Evolutionary conservation across 352 stramenopile genomes (phyloP).

Genomic region (Globisporangium apiculatum): DNA sequence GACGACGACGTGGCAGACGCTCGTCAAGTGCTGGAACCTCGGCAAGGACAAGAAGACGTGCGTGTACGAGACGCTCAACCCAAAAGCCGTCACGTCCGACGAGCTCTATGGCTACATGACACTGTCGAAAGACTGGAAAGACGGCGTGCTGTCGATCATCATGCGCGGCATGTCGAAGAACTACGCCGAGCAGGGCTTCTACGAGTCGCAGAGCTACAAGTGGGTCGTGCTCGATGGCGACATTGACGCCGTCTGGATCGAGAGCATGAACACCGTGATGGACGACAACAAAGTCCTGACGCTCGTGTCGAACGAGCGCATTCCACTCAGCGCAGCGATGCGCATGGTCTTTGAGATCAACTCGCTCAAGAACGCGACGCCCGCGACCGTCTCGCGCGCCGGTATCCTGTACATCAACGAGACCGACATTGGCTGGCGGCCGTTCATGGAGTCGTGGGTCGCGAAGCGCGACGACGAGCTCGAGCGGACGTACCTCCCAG

Average conservation of each 20-base stretch:
- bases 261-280: constrained; percentile 97
- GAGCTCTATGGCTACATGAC: constrained; percentile 93
- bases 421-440: constrained; percentile 91
- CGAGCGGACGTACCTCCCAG: constrained; percentile 90
- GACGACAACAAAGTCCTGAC: constrained; percentile 96
- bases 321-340: constrained; percentile 77
- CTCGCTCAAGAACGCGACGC: constrained; percentile 83
- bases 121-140: constrained; percentile 87
- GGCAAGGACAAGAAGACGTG: constrained; percentile 86
- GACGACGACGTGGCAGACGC: constrained; percentile 79
- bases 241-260: constrained; percentile 88
- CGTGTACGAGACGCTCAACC: constrained; percentile 86
- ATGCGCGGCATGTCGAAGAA: constrained; percentile 90
- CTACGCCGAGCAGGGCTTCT: constrained; percentile 89
- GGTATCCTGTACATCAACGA: constrained; percentile 89
- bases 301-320: constrained; percentile 86
- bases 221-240: constrained; percentile 86
- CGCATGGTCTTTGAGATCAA: constrained; percentile 91
- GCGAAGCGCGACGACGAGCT: constrained; percentile 84
- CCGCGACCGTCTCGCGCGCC: constrained; percentile 78
- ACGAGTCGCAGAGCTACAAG: constrained; percentile 92
- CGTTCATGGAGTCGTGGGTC: constrained; percentile 96
- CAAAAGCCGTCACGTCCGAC: constrained; percentile 85
- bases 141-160: constrained; percentile 86
- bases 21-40: constrained; percentile 85